phyloP scores from a whole-genome alignment of 495 filamentous ascomycete species.

The Glarea lozoyensis region DNA sequence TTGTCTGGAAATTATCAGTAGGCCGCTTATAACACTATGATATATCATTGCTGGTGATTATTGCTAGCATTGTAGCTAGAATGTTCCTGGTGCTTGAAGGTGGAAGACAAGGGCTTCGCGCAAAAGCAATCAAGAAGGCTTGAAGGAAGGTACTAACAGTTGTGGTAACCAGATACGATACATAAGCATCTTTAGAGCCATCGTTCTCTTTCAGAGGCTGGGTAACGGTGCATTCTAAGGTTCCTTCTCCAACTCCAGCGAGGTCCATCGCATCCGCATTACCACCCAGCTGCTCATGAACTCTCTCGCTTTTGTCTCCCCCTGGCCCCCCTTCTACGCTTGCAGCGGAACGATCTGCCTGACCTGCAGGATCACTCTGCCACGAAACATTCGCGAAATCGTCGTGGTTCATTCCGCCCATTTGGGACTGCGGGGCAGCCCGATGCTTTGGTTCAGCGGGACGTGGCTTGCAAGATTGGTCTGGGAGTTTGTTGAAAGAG shows the following conservation, averaged over 20 bases:
- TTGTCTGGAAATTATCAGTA: conserved; percentile 52
- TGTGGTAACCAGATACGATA: conserved; percentile 90
- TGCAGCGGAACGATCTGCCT: not conserved
- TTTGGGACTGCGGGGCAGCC: conserved; percentile 7
- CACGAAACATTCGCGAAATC: conserved; percentile 21
- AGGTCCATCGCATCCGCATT: conserved; percentile 19
- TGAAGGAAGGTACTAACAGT: conserved; percentile 69
- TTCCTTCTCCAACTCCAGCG: conserved; percentile 61
- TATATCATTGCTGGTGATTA: too few relatives aligned
- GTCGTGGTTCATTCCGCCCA: conserved; percentile 12
- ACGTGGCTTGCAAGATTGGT: not conserved
- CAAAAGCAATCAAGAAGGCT: too few relatives aligned
- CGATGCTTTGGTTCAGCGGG: not conserved
- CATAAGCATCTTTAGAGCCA: conserved; percentile 94
- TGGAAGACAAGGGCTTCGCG: too few relatives aligned
- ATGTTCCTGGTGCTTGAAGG: not conserved
- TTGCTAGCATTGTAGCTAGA: too few relatives aligned
- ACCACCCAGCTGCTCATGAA: conserved; percentile 23
- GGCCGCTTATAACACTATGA: too few relatives aligned
- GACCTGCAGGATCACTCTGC: conserved; percentile 8
- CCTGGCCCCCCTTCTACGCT: not conserved
- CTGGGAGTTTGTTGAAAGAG: not conserved
- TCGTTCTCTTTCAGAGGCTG: conserved; percentile 86
- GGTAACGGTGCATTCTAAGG: conserved; percentile 73
- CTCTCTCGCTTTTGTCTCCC: not conserved